These are phyloP conservation scores for Aspergillus sclerotiicarbonarius DNA, from an alignment of 495 filamentous ascomycete species.

Conservation along the genomic window DNA sequence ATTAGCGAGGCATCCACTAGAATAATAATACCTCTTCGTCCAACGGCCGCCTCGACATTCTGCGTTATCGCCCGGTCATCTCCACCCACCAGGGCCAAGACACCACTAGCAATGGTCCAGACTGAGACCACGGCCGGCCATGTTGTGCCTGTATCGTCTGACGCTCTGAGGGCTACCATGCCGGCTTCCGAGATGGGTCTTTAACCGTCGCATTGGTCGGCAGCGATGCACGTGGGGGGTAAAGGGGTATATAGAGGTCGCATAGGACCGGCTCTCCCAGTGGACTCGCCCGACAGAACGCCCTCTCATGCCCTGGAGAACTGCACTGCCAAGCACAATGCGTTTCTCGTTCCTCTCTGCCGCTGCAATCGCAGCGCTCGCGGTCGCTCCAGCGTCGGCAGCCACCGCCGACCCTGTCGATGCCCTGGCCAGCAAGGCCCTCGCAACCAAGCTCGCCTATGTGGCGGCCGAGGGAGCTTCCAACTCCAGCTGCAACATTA, in stretches of 20 bases:
- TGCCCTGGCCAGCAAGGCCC: slow-evolving; percentile 12
- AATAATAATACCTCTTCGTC: too few relatives aligned
- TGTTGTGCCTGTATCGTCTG: too few relatives aligned
- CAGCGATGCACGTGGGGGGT: not conserved
- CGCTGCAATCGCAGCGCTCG: slow-evolving; percentile 9
- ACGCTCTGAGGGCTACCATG: not conserved
- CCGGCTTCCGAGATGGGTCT: not conserved
- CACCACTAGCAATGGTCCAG: not conserved
- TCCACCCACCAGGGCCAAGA: not conserved
- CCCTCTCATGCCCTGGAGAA: not conserved
- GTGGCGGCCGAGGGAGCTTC: slow-evolving; percentile 1
- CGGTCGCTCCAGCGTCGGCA: slow-evolving; percentile 7
- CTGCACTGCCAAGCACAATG: slow-evolving; percentile 4
- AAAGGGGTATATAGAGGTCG: not conserved
- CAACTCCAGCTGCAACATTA: slow-evolving; percentile 20
- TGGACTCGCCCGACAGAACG: not conserved
- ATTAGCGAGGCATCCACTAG: too few relatives aligned
- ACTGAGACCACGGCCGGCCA: not conserved
- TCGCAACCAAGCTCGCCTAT: slow-evolving; percentile 15
- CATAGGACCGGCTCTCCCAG: not conserved
- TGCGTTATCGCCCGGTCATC: not conserved
- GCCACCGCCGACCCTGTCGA: slow-evolving; percentile 11
- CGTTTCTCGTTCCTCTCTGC: slow-evolving; percentile 14
- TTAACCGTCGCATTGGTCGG: not conserved
- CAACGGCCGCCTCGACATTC: too few relatives aligned